Percentiles rank a stretch among this genome's conserved stretches.
These are phyloP conservation scores for Exophiala calicioides DNA, from an alignment of 2,329 filamentous ascomycete species.

Conservation along the genomic window DNA sequence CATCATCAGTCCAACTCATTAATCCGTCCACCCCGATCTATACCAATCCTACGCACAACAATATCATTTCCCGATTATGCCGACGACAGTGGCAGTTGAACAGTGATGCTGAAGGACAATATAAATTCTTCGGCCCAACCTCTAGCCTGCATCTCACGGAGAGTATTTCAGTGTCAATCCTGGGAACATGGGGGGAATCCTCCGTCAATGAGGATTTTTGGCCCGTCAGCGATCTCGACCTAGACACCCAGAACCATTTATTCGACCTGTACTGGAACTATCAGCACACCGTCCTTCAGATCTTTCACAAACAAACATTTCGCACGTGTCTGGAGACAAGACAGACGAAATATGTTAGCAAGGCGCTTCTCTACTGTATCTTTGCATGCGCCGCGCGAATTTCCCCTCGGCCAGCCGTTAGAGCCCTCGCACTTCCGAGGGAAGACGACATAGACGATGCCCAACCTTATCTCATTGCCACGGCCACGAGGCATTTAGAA, in stretches of 20 bases:
- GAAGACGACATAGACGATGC: constrained; percentile 8
- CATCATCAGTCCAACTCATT: not conserved
- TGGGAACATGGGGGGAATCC: constrained; percentile 4
- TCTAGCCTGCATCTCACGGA: constrained; percentile 14
- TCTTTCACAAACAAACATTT: constrained; percentile 6
- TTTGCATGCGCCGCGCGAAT: constrained; percentile 23
- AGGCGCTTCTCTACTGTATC: constrained; percentile 23
- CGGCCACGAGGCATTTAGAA: constrained; percentile 3
- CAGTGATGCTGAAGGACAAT: constrained; percentile 12
- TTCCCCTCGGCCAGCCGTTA: constrained; percentile 8
- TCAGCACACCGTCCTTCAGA: constrained; percentile 5
- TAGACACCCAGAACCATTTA: constrained; percentile 17
- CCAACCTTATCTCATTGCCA: constrained; percentile 19
- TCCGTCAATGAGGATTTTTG: constrained; percentile 1
- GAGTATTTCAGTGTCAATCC: constrained; percentile 7
- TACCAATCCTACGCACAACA: too few species aligned
- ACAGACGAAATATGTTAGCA: constrained; percentile 19
- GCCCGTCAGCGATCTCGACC: constrained; percentile 16
- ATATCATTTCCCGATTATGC: constrained; percentile 9
- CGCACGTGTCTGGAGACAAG: not conserved
- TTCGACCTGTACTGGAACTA: constrained; percentile 5
- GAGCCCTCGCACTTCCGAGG: constrained; percentile 16
- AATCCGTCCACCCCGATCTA: constrained; percentile 3
- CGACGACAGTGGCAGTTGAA: constrained; percentile 12
- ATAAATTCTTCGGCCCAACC: constrained; percentile 12